Conservation (phyloP, 1,284 basidiomycete species). For the Irpex sp. region DNA sequence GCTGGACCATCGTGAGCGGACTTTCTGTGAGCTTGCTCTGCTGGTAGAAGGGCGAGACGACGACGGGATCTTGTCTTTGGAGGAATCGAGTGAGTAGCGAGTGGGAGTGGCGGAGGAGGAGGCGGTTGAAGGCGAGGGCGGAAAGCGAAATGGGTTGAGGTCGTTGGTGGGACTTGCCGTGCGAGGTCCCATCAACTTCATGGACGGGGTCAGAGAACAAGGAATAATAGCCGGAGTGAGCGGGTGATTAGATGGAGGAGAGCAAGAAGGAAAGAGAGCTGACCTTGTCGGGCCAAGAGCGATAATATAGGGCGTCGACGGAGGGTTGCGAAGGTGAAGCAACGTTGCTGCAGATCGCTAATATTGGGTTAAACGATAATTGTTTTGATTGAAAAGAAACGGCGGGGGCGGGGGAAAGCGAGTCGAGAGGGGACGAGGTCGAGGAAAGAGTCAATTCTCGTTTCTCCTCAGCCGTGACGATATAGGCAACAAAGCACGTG, state of each 20-base stretch:
- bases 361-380: background rate
- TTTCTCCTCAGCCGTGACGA: constrained; percentile 6
- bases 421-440: background rate
- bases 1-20: constrained; percentile 18
- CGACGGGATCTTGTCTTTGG: constrained; percentile 17
- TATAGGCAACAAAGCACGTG: constrained; percentile 12
- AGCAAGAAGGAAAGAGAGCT: constrained; percentile 6
- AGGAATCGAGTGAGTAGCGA: constrained; percentile 18
- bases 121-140: constrained; percentile 22
- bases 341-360: constrained; percentile 14
- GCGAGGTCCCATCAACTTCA: constrained; percentile 27
- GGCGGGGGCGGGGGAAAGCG: background rate
- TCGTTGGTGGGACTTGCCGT: constrained; percentile 23
- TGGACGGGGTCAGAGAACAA: background rate
- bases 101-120: constrained; percentile 19
- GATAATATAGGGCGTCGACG: constrained; percentile 5
- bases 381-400: too few relatives aligned
- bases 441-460: background rate
- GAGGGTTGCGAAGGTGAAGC: constrained; percentile 1
- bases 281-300: constrained; percentile 5
- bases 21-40: constrained; percentile 24
- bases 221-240: constrained; percentile 8
- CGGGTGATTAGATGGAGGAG: constrained; percentile 9
- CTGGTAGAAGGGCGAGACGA: constrained; percentile 15
- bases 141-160: constrained; percentile 21